Base-by-base conservation (phyloP, 768 basidiomycete genomes). In the Naganishia vishniacii region DNA sequence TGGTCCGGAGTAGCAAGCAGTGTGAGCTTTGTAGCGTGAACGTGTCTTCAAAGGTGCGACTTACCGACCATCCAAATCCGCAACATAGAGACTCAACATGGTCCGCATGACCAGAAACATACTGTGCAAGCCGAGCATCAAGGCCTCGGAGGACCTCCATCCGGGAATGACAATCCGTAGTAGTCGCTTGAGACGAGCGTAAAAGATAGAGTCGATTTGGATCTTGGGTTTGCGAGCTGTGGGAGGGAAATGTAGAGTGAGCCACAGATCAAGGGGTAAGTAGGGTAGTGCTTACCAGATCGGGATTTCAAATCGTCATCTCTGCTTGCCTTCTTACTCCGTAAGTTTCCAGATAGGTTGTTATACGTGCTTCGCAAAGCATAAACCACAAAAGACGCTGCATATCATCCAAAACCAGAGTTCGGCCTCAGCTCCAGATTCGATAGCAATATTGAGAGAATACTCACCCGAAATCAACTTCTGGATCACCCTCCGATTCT, bases 41-140 rank as follows among this genome's bases (percentile, higher is more conserved):
- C n/a, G n/a, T n/a, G n/a, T n/a, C n/a, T n/a, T n/a, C n/a, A n/a
- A n/a, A n/a, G n/a, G n/a, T n/a, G n/a, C n/a, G n/a, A n/a, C 75
- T 63, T 44, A 76, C 76, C 74, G 87, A 77, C 94, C 94, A 73
- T 98, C 94, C 49, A 98, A 81, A 23, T 88, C 84, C 6, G 94
- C 94, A 49, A 99, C 91, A 72, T 95, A 97, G 18, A 99, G 80
- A 16, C 90, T 93, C 48, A 98, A 86, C 1, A 89, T 86, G 3
- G 94, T 98, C 69, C 94, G 81, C 68, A 89, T 87, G 15, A 98
- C 81, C 60, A 99, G 83, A 63, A 99, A 81, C 71, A 86, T 85
- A 15, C 91, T 89, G 78, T 98, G 93, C 82, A 90, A 87, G 47
- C 85, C 78, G 16, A 99, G 82, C 53, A 98, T 83, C 59, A 88